Evolutionary conservation across 1,284 basidiomycete genomes (phyloP).

Genomic region (Sporisorium iseilematis-ciliati): DNA sequence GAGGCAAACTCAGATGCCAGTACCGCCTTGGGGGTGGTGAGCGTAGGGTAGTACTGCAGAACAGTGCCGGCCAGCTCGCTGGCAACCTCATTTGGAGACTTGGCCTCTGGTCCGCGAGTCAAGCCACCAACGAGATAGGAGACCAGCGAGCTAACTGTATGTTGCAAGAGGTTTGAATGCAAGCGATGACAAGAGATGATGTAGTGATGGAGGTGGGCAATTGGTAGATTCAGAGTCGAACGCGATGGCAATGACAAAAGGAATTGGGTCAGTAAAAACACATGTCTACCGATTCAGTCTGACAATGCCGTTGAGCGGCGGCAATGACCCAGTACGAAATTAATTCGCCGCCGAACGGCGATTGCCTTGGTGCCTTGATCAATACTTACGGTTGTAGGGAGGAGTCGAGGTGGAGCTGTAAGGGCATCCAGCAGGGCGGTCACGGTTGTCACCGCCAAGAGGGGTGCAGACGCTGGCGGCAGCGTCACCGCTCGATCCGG

Average conservation of each 20-base stretch:
- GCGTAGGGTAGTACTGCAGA: conserved; percentile 64
- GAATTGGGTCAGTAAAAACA: conserved; percentile 24
- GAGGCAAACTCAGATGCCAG: conserved; percentile 41
- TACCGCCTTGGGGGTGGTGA: conserved; percentile 42
- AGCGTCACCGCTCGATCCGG: conserved; percentile 21
- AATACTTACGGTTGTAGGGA: conserved; percentile 58
- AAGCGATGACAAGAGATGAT: too few species aligned
- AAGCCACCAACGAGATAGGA: conserved; percentile 59
- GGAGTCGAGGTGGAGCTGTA: conserved; percentile 57
- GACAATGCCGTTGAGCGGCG: too few species aligned
- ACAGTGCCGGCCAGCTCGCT: conserved; percentile 60
- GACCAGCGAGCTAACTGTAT: conserved; percentile 56
- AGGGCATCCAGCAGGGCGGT: conserved; percentile 42
- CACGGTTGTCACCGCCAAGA: conserved; percentile 47
- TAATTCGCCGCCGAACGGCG: not conserved
- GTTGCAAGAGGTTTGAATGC: not conserved
- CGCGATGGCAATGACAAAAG: not conserved
- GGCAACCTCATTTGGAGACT: conserved; percentile 55
- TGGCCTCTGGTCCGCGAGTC: conserved; percentile 49
- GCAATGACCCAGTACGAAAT: too few species aligned
- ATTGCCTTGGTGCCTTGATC: not conserved
- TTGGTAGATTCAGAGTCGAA: not conserved
- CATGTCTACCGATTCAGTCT: not conserved
- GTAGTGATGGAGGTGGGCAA: not conserved
- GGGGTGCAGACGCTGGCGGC: conserved; percentile 49